Evolutionary conservation across 1,139 yeast genomes (phyloP), one percentile per base, ranked within the genome.

Genomic region (Hansenula lynferdii): DNA sequence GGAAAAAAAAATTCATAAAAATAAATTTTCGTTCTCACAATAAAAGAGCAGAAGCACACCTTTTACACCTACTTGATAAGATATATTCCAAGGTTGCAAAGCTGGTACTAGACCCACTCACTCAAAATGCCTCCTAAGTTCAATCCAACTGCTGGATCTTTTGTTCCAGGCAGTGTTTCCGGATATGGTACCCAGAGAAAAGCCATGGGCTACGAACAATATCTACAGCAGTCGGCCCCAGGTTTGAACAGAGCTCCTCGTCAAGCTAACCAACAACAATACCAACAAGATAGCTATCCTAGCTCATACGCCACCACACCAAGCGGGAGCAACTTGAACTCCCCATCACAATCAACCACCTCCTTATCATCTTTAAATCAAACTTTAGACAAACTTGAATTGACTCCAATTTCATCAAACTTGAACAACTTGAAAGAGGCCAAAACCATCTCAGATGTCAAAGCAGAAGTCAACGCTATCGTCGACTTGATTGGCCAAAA

Each of bases 291-390:
- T 14, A 33, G 35, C 19, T 30, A 36, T n/a, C 48, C 42, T 30
- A 45, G 43, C 30, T 52, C 56, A 6, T 38, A 31, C 9, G 47
- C 39, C 20, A 38, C 52, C n/a, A 54, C 61, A 8, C 60, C 61
- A 22, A 41, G 48, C n/a, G 41, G 43, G 32, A 44, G 49, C 16
- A 44, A 36, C n/a, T 26, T 48, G 19, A 47, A 41, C 36, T 49
- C 59, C 9, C 60, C 60, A 32, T 49, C 50, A 14, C 56, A 49
- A 36, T 53, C 58, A 19, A 70, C 87, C 18, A 74, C 90, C 10
- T 85, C 96, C 6, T 67, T 85, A 48, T 63, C 85, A 9, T 82
- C 92, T 9, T 67, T 89, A 43, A 77, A 76, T 44, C 72, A 85
- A 30, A 85, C 92, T 9, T 68, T 87, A 56, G 72, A 72, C 44